These are phyloP conservation scores for Allomyces javanicus DNA, from an alignment of 192 early-diverging fungal species.

Conservation along the genomic window DNA sequence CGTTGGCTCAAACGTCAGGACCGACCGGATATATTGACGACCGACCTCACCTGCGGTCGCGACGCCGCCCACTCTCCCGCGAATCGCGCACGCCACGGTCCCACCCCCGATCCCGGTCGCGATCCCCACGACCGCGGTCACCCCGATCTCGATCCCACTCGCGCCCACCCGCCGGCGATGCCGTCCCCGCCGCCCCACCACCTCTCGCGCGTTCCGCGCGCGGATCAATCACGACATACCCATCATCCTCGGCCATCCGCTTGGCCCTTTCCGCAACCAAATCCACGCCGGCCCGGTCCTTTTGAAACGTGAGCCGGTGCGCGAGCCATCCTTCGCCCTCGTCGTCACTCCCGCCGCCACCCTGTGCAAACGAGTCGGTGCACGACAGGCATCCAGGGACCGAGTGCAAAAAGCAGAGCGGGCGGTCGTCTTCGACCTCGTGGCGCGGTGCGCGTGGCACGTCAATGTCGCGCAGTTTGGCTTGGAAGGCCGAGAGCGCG, in stretches of 20 bases:
- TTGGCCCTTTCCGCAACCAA: conserved; percentile 10
- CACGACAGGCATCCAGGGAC: conserved; percentile 53
- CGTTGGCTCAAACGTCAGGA: no score
- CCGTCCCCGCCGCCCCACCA: no score
- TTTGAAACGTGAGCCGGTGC: conserved; percentile 55
- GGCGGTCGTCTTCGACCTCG: conserved; percentile 14
- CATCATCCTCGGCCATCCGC: conserved; percentile 31
- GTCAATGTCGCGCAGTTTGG: conserved; percentile 18
- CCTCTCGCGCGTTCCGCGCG: neutral
- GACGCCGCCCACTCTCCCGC: no score
- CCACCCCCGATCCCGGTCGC: no score
- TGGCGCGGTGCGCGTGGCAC: conserved; percentile 5
- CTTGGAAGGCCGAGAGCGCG: conserved; percentile 32
- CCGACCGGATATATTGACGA: no score
- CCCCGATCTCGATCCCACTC: no score
- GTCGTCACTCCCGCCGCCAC: conserved; percentile 12
- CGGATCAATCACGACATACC: conserved; percentile 52
- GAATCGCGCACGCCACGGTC: no score
- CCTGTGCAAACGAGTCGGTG: conserved; percentile 23
- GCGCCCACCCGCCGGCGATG: no score
- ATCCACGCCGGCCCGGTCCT: conserved; percentile 41
- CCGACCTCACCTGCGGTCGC: no score
- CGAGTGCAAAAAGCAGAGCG: conserved; percentile 44
- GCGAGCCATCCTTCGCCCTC: conserved; percentile 50
- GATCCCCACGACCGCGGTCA: no score